Base-by-base conservation (phyloP, 148 eudicot species). In the Rhododendron vialii region DNA sequence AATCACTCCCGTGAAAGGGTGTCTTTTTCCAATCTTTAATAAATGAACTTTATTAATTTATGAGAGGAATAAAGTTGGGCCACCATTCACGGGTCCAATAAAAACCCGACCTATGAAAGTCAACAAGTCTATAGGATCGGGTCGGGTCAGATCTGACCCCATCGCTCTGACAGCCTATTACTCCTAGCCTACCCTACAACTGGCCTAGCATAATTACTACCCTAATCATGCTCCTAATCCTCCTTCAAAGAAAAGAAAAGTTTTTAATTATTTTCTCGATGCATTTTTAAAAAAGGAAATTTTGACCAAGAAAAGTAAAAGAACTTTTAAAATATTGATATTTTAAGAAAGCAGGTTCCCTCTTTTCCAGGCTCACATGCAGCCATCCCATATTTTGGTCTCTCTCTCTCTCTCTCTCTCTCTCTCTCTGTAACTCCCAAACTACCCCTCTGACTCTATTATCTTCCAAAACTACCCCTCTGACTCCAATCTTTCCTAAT, bases 311-410 rank as follows among this genome's bases (percentile, higher is more conserved):
- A 78, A 84, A n/a, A 57, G 20, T 12, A 26, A 38, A 51, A 24
- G 1, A 35, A 3, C 71, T 82, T 82, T 48, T 35, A 28, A 82
- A 73, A 82, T 30, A 71, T 10, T 33, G 38, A 18, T 78, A 73
- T 53, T 20, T 20, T 30, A 45, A 41, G 82, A 76, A 86, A 83
- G 82, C 85, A 80, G 82, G 86, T 73, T 73, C 41, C 86, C 86
- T 53, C 71, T 63, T 84, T 87, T 67, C 81, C 84, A 74, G 80
- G 84, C 76, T 87, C 89, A 87, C 87, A 87, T 84, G 89, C 87
- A 41, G 51, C 84, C 89, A 84, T 47, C 50, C 50, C 50, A 47
- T 55, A 14, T 61, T 55, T 12, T 26, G 38, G 35, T 7, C 76
- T 73, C 81, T 14, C 82, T 55, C 86, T 22, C 15, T 8, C 71